These are phyloP conservation scores for Ganoderma multipileum DNA, from an alignment of 1,284 basidiomycete genomes.

Conservation along the genomic window DNA sequence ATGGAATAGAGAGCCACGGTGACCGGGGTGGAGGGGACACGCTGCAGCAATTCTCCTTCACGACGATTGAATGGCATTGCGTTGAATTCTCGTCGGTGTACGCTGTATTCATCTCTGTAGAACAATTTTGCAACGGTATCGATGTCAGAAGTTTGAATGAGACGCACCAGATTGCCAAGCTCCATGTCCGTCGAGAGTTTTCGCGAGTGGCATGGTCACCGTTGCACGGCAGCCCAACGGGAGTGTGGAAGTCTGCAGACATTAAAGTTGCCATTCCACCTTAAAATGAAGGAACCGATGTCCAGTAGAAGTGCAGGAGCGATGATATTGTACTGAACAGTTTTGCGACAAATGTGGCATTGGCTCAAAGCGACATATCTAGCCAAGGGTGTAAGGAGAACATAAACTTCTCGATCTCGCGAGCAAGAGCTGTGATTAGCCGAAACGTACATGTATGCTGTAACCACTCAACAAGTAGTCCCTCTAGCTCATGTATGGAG, in stretches of 20 bases:
- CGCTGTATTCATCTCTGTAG: constrained; percentile 1
- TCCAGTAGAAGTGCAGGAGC: background rate
- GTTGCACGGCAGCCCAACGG: background rate
- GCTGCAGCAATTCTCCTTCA: background rate
- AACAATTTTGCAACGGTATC: background rate
- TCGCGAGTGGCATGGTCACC: background rate
- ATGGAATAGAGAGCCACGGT: background rate
- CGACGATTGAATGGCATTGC: background rate
- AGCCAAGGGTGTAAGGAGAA: background rate
- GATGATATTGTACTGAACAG: background rate
- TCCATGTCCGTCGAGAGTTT: background rate
- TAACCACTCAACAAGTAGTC: constrained; percentile 11
- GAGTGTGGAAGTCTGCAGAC: background rate
- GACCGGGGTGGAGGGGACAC: background rate
- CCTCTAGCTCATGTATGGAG: constrained; percentile 37
- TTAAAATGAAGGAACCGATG: background rate
- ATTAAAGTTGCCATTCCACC: background rate
- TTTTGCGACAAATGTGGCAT: too few species aligned
- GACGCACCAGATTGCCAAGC: background rate
- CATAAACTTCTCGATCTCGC: background rate
- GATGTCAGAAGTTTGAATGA: background rate
- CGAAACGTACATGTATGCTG: constrained; percentile 12
- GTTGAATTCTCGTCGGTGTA: background rate
- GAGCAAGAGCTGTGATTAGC: constrained; percentile 16
- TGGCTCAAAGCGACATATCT: background rate